A percentile compares a stretch with the other conserved stretches of the same genome.
These are phyloP conservation scores for Yamadazyma scolyti DNA, from an alignment of 805 yeast species.

Conservation along the genomic window DNA sequence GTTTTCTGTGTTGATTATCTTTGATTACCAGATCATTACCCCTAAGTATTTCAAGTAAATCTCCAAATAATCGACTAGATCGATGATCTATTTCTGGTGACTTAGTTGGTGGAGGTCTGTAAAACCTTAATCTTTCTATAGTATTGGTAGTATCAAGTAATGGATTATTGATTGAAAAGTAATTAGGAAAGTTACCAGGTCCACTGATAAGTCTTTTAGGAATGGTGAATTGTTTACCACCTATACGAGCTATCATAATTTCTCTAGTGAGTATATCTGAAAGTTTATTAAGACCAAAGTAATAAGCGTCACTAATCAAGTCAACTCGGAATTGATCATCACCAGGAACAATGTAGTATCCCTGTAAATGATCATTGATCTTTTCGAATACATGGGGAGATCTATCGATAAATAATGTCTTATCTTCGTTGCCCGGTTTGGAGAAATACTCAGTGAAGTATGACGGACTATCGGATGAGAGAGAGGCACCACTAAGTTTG, in stretches of 20 bases:
- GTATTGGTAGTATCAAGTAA: slow-evolving; percentile 41
- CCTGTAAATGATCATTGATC: slow-evolving; percentile 73
- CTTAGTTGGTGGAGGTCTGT: slow-evolving; percentile 77
- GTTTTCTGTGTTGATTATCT: slow-evolving; percentile 52
- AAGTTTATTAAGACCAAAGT: slow-evolving; percentile 62
- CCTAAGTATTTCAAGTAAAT: slow-evolving; percentile 50
- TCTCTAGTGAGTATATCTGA: slow-evolving; percentile 39
- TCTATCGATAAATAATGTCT: slow-evolving; percentile 65
- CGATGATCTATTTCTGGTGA: slow-evolving; percentile 53
- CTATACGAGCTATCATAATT: slow-evolving; percentile 56
- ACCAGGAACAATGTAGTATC: slow-evolving; percentile 64
- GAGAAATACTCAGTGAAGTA: slow-evolving; percentile 74
- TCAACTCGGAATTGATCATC: slow-evolving; percentile 50
- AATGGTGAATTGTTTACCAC: slow-evolving; percentile 57
- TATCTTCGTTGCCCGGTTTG: slow-evolving; percentile 33
- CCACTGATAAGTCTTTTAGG: slow-evolving; percentile 50
- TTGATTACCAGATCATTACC: slow-evolving; percentile 50
- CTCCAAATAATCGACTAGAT: slow-evolving; percentile 51
- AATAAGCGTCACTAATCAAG: slow-evolving; percentile 65
- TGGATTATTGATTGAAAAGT: slow-evolving; percentile 60
- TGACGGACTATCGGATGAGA: slow-evolving; percentile 84
- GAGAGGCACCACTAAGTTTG: slow-evolving; percentile 75
- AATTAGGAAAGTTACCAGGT: slow-evolving; percentile 76
- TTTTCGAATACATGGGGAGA: slow-evolving; percentile 64
- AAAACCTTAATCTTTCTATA: slow-evolving; percentile 37